Percentiles rank a stretch among this genome's conserved stretches.
Conservation (phyloP, 169 alveolate genomes). For the Sarcocystis neurona region DNA sequence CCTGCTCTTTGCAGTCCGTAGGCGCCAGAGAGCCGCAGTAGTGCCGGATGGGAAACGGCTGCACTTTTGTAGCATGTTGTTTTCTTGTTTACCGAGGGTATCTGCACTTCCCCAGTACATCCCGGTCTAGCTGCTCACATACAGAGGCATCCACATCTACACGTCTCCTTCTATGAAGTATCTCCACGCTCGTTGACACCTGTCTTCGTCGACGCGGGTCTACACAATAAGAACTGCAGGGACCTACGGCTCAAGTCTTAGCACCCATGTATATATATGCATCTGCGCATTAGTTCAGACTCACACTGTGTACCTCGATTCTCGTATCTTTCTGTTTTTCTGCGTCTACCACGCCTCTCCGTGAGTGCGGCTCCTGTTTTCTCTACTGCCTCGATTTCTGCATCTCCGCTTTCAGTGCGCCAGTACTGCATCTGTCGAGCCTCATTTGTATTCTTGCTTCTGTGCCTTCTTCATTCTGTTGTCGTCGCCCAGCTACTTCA, state of each 20-base stretch:
- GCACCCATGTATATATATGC: neutral
- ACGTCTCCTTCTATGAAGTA: too few species aligned
- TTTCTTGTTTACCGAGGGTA: too few species aligned
- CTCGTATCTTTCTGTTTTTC: neutral
- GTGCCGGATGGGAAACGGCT: too few species aligned
- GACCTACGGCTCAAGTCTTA: too few species aligned
- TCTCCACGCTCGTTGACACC: too few species aligned
- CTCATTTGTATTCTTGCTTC: neutral
- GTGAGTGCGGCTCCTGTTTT: neutral
- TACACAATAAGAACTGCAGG: too few species aligned
- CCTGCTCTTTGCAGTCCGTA: too few species aligned
- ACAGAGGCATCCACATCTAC: neutral
- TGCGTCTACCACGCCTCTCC: neutral
- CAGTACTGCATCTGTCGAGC: neutral
- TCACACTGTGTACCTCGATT: neutral
- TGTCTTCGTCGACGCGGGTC: too few species aligned
- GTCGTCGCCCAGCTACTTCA: constrained; percentile 21
- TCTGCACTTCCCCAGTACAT: too few species aligned
- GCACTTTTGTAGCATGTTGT: too few species aligned
- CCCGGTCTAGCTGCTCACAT: too few species aligned
- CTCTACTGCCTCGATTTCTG: neutral
- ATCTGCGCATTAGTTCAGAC: neutral
- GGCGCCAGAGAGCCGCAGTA: too few species aligned
- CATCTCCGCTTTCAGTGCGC: neutral
- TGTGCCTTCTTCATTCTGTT: neutral